phyloP scores from a whole-genome alignment of 1,284 basidiomycete species.

The Trametes versicolor region DNA sequence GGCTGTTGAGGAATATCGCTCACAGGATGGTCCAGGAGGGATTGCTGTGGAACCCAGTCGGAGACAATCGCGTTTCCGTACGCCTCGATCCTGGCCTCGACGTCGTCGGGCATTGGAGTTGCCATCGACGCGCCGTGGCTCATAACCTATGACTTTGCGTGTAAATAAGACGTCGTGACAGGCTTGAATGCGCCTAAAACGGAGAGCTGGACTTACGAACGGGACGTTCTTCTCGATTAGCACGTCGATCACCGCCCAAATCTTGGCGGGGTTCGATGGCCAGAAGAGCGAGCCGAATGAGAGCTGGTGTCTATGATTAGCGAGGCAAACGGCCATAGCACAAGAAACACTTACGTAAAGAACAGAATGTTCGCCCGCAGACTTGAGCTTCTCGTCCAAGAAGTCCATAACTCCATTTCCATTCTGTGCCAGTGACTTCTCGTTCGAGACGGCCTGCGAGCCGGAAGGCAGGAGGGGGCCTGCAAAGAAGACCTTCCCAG shows the following conservation, averaged over 20 bases:
- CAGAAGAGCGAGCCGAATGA: slow-evolving; percentile 35
- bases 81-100: slow-evolving; percentile 25
- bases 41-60: slow-evolving; percentile 37
- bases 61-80: slow-evolving; percentile 32
- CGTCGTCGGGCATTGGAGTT: slow-evolving; percentile 28
- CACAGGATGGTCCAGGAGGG: slow-evolving; percentile 36
- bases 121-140: not conserved
- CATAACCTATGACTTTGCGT: not conserved
- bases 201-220: slow-evolving; percentile 22
- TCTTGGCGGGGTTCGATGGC: slow-evolving; percentile 23
- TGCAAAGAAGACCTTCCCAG: slow-evolving; percentile 21
- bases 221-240: slow-evolving; percentile 31
- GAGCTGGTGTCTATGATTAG: slow-evolving; percentile 15
- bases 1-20: not conserved
- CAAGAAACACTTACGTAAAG: slow-evolving; percentile 33
- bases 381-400: slow-evolving; percentile 25
- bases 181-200: not conserved
- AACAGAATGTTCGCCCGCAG: slow-evolving; percentile 31
- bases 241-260: slow-evolving; percentile 29
- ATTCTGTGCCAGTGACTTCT: not conserved
- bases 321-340: not conserved
- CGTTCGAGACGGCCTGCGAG: not conserved
- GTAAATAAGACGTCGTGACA: not conserved
- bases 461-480: slow-evolving; percentile 31
- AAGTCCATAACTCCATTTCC: slow-evolving; percentile 25